Base-by-base conservation (phyloP, 768 basidiomycete genomes). In the Hericium rajendrae region DNA sequence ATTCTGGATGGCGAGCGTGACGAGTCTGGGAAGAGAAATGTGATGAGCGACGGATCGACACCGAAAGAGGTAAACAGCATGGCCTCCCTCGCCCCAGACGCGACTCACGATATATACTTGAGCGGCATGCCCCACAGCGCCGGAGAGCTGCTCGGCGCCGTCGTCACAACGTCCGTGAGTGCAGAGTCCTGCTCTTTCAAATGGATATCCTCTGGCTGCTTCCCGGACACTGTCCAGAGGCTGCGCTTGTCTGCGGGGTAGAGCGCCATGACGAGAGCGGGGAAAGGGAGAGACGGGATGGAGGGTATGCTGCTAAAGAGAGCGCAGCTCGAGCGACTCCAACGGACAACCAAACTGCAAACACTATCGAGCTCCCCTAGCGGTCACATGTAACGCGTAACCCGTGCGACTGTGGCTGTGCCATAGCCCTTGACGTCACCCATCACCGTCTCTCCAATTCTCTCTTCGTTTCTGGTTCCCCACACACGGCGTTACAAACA, bases 1-100 rank as follows among this genome's bases (percentile, higher is more conserved):
- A 73, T 97, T 97, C 74, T 98, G 94, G 53, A 93, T 80, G 52
- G 91, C 91, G 68, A 94, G 79, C n/a, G 85, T 88, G 58, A 89
- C 77, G 57, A 91, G 78, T 53, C 88, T 91, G 66, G n/a, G 41
- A 46, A 37, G 43, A 55, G 22, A 32, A 18, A 50, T 57, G 48
- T 57, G 28, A 59, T 8, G 52, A 28, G 28, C 58, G 11, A 52
- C 59, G 48, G 41, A 54, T 32, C 20, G 24, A 56, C 51, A 26
- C 59, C 57, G 28, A 54, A 70, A 65, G 66, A 66, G 59, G 56
- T 55, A 52, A 59, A 58, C 54, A 56, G 52, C 37, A 53, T 38
- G 52, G 52, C 52, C 9, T 38, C 26, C n/a, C 20, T 41, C 13
- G 39, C 54, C 39, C 40, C 54, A 54, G 37, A 48, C 13, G 53